These are phyloP conservation scores for Aspergillus neotritici DNA, from an alignment of 2,329 filamentous ascomycete species.

Conservation along the genomic window DNA sequence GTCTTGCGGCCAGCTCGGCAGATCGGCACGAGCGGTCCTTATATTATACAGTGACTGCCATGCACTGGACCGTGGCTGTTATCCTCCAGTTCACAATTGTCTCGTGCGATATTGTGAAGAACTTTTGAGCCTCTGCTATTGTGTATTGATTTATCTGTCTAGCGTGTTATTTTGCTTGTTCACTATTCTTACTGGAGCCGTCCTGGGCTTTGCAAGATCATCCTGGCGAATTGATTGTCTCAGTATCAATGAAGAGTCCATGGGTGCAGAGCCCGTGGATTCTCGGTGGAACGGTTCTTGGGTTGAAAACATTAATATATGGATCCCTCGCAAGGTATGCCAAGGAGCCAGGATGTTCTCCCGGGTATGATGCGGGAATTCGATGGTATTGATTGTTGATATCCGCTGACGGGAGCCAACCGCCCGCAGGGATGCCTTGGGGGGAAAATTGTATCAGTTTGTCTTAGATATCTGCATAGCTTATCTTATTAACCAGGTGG, in stretches of 20 bases:
- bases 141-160: conserved; percentile 19
- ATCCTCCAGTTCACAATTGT: conserved; percentile 3
- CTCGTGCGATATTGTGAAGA: background rate
- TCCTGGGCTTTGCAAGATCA: conserved; percentile 6
- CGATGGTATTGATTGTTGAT: conserved; percentile 5
- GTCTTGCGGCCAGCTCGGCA: conserved; percentile 12
- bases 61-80: conserved; percentile 10
- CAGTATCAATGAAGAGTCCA: conserved; percentile 8
- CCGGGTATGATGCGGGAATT: background rate
- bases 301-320: conserved; percentile 6
- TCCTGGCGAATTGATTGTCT: conserved; percentile 5
- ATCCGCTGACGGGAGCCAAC: conserved; percentile 2
- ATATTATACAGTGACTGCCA: conserved; percentile 9
- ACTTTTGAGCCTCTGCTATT: conserved; percentile 3
- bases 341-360: background rate
- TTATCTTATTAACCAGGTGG: conserved; percentile 12
- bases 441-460: conserved; percentile 17
- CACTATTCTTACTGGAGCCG: conserved; percentile 12
- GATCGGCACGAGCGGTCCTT: conserved; percentile 5
- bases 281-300: conserved; percentile 1
- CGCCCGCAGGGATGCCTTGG: conserved; percentile 5
- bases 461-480: conserved; percentile 21
- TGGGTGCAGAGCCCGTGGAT: conserved; percentile 2
- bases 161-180: conserved; percentile 17
- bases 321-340: conserved; percentile 4